Percentiles rank a stretch among this genome's conserved stretches.
phyloP scores from a whole-genome alignment of 805 yeast species.

The Saturnispora serradocipensis region DNA sequence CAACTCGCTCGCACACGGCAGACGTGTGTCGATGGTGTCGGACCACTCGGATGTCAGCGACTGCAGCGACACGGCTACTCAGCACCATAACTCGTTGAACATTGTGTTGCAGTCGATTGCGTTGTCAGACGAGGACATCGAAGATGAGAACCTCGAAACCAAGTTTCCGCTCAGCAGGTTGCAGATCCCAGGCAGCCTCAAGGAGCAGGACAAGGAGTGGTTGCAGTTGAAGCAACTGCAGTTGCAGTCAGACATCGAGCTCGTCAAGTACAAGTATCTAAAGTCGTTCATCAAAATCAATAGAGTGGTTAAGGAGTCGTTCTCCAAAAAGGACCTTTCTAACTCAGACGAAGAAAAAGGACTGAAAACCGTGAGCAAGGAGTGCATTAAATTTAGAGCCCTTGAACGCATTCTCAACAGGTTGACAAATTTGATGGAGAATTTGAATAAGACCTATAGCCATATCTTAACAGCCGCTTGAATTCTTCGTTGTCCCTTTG shows the following conservation, averaged over 20 bases:
- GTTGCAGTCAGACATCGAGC: constrained; percentile 19
- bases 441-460: constrained; percentile 13
- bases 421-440: constrained; percentile 12
- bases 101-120: constrained; percentile 8
- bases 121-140: constrained; percentile 7
- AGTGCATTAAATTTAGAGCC: constrained; percentile 19
- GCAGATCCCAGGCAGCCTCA: constrained; percentile 6
- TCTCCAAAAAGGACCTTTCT: constrained; percentile 18
- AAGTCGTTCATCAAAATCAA: constrained; percentile 20
- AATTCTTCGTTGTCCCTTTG: no score
- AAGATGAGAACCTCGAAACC: neutral
- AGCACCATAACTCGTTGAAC: neutral
- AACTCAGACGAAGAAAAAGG: constrained; percentile 21
- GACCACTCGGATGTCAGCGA: neutral
- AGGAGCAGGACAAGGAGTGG: constrained; percentile 8
- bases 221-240: constrained; percentile 21
- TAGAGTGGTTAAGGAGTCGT: constrained; percentile 19
- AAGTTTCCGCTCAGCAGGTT: neutral
- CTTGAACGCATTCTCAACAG: constrained; percentile 16
- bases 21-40: neutral
- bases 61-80: neutral
- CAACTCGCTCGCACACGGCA: neutral
- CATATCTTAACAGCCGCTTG: neutral
- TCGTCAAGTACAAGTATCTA: constrained; percentile 23
- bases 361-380: constrained; percentile 16